These are phyloP conservation scores for Malassezia equina DNA, from an alignment of 1,284 basidiomycete genomes.

Conservation along the genomic window DNA sequence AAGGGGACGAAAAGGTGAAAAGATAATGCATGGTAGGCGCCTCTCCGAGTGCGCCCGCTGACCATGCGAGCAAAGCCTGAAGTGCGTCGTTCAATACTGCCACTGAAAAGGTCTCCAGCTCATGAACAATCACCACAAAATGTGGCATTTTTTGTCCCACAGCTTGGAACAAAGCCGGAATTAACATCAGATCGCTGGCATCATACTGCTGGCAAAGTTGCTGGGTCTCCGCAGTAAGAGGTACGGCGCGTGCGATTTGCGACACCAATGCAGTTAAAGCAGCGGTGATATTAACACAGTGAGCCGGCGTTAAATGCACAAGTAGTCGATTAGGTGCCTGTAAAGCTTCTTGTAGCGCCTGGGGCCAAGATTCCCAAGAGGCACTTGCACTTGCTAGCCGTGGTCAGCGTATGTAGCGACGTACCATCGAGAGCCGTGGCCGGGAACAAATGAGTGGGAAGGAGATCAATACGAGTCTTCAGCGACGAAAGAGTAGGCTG, in stretches of 20 bases:
- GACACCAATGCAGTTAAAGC: conserved; percentile 1
- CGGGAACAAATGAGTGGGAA: background rate
- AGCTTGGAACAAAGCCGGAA: background rate
- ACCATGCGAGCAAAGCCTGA: background rate
- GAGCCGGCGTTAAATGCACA: background rate
- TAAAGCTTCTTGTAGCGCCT: background rate
- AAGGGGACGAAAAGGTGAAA: conserved; percentile 3
- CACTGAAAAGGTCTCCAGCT: conserved; percentile 4
- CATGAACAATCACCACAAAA: background rate
- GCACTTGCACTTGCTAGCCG: background rate
- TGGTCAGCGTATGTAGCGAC: background rate
- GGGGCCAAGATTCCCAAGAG: background rate
- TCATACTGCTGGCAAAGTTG: background rate
- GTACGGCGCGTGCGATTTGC: background rate
- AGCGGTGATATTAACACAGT: conserved; percentile 4
- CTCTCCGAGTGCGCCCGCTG: background rate
- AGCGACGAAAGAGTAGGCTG: background rate
- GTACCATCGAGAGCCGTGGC: conserved; percentile 1
- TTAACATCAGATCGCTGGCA: background rate
- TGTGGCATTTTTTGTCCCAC: background rate
- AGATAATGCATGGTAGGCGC: background rate
- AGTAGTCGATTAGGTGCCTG: background rate
- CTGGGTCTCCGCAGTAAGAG: background rate
- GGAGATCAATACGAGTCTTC: background rate
- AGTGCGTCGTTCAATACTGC: conserved; percentile 12